These are phyloP conservation scores for Mycena vulgaris DNA, from an alignment of 768 basidiomycete species.

Conservation along the genomic window DNA sequence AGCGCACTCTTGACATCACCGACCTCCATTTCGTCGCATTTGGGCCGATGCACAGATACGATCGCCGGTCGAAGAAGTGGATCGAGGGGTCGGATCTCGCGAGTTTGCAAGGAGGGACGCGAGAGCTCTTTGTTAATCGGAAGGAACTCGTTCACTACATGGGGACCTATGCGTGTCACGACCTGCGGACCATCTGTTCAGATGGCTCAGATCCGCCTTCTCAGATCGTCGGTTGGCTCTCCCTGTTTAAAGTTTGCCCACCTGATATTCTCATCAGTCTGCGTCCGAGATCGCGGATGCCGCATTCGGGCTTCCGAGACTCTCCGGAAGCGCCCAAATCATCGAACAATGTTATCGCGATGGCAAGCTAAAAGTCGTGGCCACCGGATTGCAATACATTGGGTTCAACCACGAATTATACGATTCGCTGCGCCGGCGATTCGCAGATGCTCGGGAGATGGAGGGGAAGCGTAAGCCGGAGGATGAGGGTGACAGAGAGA, in stretches of 20 bases:
- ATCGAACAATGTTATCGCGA: not conserved
- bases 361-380: slow-evolving; percentile 1
- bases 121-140: slow-evolving; percentile 4
- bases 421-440: not conserved
- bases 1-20: not conserved
- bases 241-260: not conserved
- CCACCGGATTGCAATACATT: slow-evolving; percentile 9
- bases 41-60: slow-evolving; percentile 12
- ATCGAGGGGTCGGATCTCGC: slow-evolving; percentile 11
- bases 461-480: slow-evolving; percentile 12
- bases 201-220: not conserved
- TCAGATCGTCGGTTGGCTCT: not conserved
- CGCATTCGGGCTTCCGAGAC: not conserved
- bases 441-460: not conserved
- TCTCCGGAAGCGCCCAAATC: not conserved
- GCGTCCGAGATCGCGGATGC: not conserved
- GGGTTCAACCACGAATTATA: slow-evolving; percentile 13
- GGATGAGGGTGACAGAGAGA: not conserved
- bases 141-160: not conserved
- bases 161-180: slow-evolving; percentile 21
- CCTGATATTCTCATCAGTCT: slow-evolving; percentile 1
- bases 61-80: slow-evolving; percentile 1
- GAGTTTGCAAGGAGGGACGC: slow-evolving; percentile 7
- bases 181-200: not conserved
- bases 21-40: slow-evolving; percentile 5